These are phyloP conservation scores for Pharus latifolius DNA, from an alignment of 176 grass and related monocot species.

Conservation along the genomic window DNA sequence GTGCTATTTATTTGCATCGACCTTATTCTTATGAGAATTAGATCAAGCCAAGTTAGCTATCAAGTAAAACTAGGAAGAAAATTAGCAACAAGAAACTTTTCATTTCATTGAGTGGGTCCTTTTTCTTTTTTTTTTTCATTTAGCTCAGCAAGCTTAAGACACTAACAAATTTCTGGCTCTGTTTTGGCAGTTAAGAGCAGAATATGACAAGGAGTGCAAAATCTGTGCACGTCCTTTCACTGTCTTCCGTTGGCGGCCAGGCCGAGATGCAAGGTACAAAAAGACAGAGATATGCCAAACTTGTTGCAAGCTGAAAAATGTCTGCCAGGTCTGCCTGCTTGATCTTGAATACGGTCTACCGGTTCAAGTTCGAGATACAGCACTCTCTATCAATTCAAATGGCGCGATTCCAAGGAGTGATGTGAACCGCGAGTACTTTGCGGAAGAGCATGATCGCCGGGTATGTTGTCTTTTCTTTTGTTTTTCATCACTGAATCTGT, in stretches of 20 bases:
- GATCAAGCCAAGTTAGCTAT: background rate
- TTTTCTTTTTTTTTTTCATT: constrained; percentile 11
- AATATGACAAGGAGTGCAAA: constrained; percentile 97
- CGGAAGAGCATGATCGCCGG: constrained; percentile 94
- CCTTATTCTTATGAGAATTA: background rate
- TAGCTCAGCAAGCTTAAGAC: no score
- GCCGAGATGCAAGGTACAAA: constrained; percentile 93
- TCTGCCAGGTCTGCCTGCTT: constrained; percentile 91
- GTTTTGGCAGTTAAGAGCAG: constrained; percentile 53
- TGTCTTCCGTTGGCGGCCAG: constrained; percentile 92
- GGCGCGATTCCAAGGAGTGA: constrained; percentile 95
- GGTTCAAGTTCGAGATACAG: constrained; percentile 85
- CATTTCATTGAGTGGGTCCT: background rate
- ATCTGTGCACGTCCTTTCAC: constrained; percentile 87
- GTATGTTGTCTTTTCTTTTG: constrained; percentile 53
- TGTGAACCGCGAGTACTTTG: constrained; percentile 92
- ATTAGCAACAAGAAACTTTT: background rate
- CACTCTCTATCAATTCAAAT: constrained; percentile 72
- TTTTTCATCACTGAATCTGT: background rate
- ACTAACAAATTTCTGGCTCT: no score
- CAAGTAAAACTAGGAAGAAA: background rate
- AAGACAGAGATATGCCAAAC: constrained; percentile 99
- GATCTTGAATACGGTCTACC: constrained; percentile 96
- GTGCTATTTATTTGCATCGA: background rate
- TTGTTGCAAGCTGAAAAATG: constrained; percentile 96